Evolutionary conservation across 2,329 filamentous ascomycete species (phyloP), one percentile per base, ranked within the genome.

Genomic region (Diaporthe caulivora): DNA sequence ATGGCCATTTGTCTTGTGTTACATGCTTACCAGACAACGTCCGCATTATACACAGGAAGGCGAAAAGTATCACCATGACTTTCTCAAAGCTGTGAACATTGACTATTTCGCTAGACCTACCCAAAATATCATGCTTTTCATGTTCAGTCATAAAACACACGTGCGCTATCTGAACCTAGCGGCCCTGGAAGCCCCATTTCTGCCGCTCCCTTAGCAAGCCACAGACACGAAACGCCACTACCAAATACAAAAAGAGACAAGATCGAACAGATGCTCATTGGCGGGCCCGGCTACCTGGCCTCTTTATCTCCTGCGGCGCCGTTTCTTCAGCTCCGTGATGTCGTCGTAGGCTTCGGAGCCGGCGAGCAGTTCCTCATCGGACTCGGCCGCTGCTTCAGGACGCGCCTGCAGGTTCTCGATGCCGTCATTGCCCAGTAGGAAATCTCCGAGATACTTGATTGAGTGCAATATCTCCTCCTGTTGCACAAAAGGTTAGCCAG

Each of bases 361-460:
- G 9, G 74, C 72, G n/a, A 71, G 65, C 49, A 70, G 21, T 21
- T 72, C 67, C 47, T 77, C 73, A 13, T 77, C 71, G 15, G 74
- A 70, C 62, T 78, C 72, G 64, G 78, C 71, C 26, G 78, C 79
- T 24, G 78, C 76, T 13, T 79, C 77, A 18, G 68, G 68, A 6
- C 9, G 31, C 1, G 78, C 75, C 10, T 74, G 70, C 3, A 79
- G 76, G 72, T 82, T 83, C 78, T 92, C 91, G 76, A 92, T 92
- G 1, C 91, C 91, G 76, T 92, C 92, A 77, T 92, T 92, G 1
- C 91, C 91, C 18, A 94, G 84, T 72, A 97, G 85, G 79, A 94
- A 98, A 77, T 93, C 91, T 2, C 94, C 95, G 79, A 98, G 92
- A 78, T 95, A 95, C 80, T 95, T 89, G 75, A 98, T 87, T 0